These are phyloP conservation scores for Zizania latifolia DNA, from an alignment of 176 grass and related monocot genomes.

Conservation along the genomic window DNA sequence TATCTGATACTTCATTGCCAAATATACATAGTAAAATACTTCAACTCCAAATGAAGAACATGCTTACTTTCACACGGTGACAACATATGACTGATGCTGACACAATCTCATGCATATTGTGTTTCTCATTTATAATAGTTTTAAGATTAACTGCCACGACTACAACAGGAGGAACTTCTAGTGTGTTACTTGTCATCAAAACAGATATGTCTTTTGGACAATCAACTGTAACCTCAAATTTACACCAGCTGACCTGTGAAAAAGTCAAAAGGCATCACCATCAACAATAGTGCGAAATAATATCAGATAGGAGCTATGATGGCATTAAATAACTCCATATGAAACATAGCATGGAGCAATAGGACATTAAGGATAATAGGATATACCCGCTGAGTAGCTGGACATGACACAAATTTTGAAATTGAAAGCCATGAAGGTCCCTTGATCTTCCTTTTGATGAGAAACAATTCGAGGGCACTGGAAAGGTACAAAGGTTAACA, in stretches of 20 bases:
- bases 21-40: slow-evolving; percentile 10
- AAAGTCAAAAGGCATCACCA: slow-evolving; percentile 14
- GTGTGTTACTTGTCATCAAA: slow-evolving; percentile 42
- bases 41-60: slow-evolving; percentile 5
- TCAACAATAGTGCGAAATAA: not conserved
- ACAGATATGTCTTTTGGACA: slow-evolving; percentile 78
- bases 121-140: slow-evolving; percentile 76
- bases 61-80: slow-evolving; percentile 76
- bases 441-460: slow-evolving; percentile 94
- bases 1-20: not conserved
- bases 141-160: slow-evolving; percentile 89
- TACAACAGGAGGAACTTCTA: slow-evolving; percentile 70
- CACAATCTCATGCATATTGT: slow-evolving; percentile 88
- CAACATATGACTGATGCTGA: slow-evolving; percentile 95
- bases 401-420: slow-evolving; percentile 64
- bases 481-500: slow-evolving; percentile 22
- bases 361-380: not conserved
- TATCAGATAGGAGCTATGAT: not conserved
- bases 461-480: slow-evolving; percentile 90
- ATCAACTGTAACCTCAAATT: slow-evolving; percentile 83
- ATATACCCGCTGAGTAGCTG: slow-evolving; percentile 51
- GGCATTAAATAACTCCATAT: slow-evolving; percentile 5
- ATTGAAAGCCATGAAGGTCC: slow-evolving; percentile 87
- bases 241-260: slow-evolving; percentile 96
- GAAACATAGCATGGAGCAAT: not conserved